phyloP scores from a whole-genome alignment of 2,329 filamentous ascomycete genomes.

The Stachybotrys chlorohalonatus region DNA sequence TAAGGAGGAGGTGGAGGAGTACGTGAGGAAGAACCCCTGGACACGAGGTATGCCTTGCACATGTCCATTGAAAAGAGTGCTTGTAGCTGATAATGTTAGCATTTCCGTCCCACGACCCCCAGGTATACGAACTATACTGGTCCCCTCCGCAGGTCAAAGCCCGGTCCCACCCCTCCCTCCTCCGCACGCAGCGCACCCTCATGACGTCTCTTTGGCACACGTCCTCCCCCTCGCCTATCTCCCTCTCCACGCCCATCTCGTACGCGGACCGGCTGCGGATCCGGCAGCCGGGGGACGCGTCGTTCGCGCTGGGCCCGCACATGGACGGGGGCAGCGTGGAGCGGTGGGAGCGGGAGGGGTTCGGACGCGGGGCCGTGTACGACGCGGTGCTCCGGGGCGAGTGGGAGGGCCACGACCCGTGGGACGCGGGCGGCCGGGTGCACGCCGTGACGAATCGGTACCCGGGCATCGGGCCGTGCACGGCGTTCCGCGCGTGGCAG shows the following conservation, averaged over 20 bases:
- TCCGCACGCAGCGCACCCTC: conserved; percentile 51
- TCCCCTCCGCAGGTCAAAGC: conserved; percentile 58
- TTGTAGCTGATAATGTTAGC: conserved; percentile 25
- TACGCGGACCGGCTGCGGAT: conserved; percentile 69
- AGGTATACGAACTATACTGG: conserved; percentile 73
- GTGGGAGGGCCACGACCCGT: conserved; percentile 79
- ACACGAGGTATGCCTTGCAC: conserved; percentile 34
- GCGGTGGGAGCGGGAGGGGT: conserved; percentile 63
- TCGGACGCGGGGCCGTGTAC: conserved; percentile 61
- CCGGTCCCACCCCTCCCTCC: conserved; percentile 55
- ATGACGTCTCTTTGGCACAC: conserved; percentile 53
- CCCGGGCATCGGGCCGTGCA: conserved; percentile 71
- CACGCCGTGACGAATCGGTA: conserved; percentile 66
- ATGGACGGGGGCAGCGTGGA: conserved; percentile 67
- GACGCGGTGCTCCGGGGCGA: conserved; percentile 60
- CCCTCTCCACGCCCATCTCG: conserved; percentile 44
- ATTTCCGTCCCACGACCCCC: conserved; percentile 57
- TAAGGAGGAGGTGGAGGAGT: conserved; percentile 56
- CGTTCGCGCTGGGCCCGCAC: conserved; percentile 65
- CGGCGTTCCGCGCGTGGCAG: conserved; percentile 81
- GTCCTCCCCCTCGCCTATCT: conserved; percentile 37
- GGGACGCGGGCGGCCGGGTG: conserved; percentile 64
- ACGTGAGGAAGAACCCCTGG: conserved; percentile 53
- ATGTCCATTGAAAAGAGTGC: not conserved
- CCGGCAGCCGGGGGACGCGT: conserved; percentile 58